phyloP scores from a whole-genome alignment of 2,329 filamentous ascomycete genomes.

The Madurella mycetomatis region DNA sequence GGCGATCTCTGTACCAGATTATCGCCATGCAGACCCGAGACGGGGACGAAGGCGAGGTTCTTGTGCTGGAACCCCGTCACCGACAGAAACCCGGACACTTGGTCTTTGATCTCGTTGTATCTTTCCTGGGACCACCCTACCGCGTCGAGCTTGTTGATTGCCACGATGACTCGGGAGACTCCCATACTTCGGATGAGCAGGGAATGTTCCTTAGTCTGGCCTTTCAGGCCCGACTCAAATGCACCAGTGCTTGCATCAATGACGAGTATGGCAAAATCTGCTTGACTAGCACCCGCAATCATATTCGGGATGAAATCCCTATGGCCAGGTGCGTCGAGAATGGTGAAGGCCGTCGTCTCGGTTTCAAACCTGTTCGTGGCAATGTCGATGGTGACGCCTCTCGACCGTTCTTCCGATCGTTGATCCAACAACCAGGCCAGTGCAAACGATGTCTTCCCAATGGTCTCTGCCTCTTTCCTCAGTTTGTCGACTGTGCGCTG shows the following conservation, averaged over 20 bases:
- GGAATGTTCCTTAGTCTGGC: conserved; percentile 92
- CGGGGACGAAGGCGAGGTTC: conserved; percentile 81
- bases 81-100: conserved; percentile 76
- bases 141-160: conserved; percentile 92
- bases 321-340: conserved; percentile 91
- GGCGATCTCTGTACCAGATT: conserved; percentile 66
- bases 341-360: conserved; percentile 79
- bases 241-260: conserved; percentile 87
- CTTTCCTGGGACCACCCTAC: conserved; percentile 76
- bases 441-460: conserved; percentile 93
- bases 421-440: conserved; percentile 97
- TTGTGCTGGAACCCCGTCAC: conserved; percentile 77
- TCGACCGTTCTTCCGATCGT: conserved; percentile 78
- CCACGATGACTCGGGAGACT: conserved; percentile 80
- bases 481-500: conserved; percentile 86
- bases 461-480: conserved; percentile 79
- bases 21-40: conserved; percentile 82
- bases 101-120: conserved; percentile 79
- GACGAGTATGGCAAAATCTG: conserved; percentile 91
- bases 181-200: conserved; percentile 86
- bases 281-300: conserved; percentile 94
- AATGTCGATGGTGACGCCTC: conserved; percentile 95
- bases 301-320: conserved; percentile 97
- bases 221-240: conserved; percentile 88
- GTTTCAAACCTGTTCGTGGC: conserved; percentile 94